Evolutionary conservation across 2,329 filamentous ascomycete species (phyloP).

Genomic region (Diaporthe australafricana): DNA sequence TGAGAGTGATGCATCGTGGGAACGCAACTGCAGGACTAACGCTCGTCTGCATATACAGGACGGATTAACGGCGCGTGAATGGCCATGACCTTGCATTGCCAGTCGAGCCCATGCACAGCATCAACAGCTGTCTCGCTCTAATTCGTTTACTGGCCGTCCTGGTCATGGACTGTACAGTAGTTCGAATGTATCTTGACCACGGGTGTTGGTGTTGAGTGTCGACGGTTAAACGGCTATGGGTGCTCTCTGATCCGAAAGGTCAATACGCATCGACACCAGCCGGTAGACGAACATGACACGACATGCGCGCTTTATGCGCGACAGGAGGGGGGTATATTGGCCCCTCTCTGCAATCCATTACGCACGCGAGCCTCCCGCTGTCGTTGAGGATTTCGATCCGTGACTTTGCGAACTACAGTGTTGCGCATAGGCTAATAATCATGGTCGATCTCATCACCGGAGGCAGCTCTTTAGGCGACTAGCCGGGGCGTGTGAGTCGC

Average conservation of each 20-base stretch:
- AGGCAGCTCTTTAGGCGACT: background rate
- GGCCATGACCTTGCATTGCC: constrained; percentile 17
- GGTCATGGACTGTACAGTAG: constrained; percentile 7
- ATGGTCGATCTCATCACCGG: background rate
- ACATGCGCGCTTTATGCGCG: background rate
- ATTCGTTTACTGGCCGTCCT: constrained; percentile 5
- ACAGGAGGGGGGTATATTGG: background rate
- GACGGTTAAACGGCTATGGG: constrained; percentile 10
- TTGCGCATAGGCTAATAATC: background rate
- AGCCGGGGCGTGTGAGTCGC: constrained; percentile 1
- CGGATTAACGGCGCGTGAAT: constrained; percentile 5
- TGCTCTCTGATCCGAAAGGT: constrained; percentile 4
- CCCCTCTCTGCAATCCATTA: background rate
- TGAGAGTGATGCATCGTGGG: constrained; percentile 11
- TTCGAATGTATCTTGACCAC: background rate
- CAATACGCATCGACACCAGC: background rate
- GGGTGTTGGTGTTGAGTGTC: constrained; percentile 2
- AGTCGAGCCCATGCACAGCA: constrained; percentile 15
- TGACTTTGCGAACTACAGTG: background rate
- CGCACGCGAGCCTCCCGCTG: background rate
- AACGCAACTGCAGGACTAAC: constrained; percentile 9
- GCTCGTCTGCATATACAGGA: constrained; percentile 21
- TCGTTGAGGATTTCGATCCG: background rate
- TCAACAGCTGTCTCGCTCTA: constrained; percentile 10
- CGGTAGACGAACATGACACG: background rate